Evolutionary conservation across 305 asterid genomes (phyloP), one percentile per base, ranked within the genome.

Genomic region (Fraxinus latifolia): DNA sequence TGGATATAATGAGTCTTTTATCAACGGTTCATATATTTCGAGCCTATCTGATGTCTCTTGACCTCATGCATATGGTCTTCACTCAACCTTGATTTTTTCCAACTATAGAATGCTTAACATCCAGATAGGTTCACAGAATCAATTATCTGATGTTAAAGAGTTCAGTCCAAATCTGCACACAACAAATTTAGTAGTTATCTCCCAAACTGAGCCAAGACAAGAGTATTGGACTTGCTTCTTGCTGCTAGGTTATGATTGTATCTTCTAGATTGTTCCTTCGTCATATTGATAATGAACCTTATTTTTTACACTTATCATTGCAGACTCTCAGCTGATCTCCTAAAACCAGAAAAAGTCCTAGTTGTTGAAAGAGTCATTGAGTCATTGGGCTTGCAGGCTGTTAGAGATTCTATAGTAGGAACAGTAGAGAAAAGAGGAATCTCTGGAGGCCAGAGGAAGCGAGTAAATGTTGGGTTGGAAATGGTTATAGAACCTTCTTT

Each of bases 401-500:
- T 93, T 55, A 85, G 97, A 83, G 97, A 91, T 87, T 93, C 97
- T 27, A 27, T 93, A 14, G 97, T 93, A 7, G 97, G 97, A 84
- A 91, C 97, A 23, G 93, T 93, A 15, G 97, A 93, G 89, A 89
- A 89, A 80, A 82, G 97, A 87, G 97, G 97, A 72, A 92, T 93
- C 29, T 93, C 97, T 25, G 97, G 97, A 76, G 97, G 97, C 53
- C 97, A 92, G 84, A 90, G 93, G 87, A 93, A 93, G 86, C 82
- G 97, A 82, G 97, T 92, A 53, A 93, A 92, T 86, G 97, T 93
- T 34, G 97, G 97, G 71, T 90, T 92, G n/a, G 97, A 93, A 87
- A 91, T 93, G 97, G 97, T 93, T 31, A 93, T 93, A 92, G 97
- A 93, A 77, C 97, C 97, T 84, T 92, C 97, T 1, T 90, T 93